These are phyloP conservation scores for Torulaspora franciscae DNA, from an alignment of 805 yeast species.

Conservation along the genomic window DNA sequence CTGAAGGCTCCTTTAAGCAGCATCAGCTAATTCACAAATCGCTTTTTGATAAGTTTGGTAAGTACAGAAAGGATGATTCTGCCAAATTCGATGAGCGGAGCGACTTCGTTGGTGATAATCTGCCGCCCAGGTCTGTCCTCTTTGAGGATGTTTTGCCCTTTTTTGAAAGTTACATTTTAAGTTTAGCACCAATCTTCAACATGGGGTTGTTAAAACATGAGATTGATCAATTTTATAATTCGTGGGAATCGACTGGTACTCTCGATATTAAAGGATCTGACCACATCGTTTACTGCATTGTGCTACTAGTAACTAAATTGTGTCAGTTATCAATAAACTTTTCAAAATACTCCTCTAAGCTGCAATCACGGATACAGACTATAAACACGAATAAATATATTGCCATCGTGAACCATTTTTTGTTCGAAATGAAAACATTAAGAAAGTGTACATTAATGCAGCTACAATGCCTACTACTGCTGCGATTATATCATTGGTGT, in stretches of 20 bases:
- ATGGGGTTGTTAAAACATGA: constrained; percentile 16
- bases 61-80: constrained; percentile 21
- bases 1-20: constrained; percentile 14
- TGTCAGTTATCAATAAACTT: constrained; percentile 26
- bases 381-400: constrained; percentile 25
- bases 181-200: constrained; percentile 28
- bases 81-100: constrained; percentile 10
- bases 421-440: constrained; percentile 24
- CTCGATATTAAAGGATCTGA: constrained; percentile 21
- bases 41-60: constrained; percentile 29
- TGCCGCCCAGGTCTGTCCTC: constrained; percentile 21
- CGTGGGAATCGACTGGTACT: constrained; percentile 8
- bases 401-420: constrained; percentile 24
- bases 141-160: constrained; percentile 21
- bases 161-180: constrained; percentile 20
- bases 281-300: constrained; percentile 24
- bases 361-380: constrained; percentile 10
- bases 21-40: constrained; percentile 24
- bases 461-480: constrained; percentile 26
- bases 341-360: constrained; percentile 9
- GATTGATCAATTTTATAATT: constrained; percentile 16
- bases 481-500: constrained; percentile 34
- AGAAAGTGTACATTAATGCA: constrained; percentile 31
- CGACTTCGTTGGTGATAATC: constrained; percentile 10
- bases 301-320: constrained; percentile 24